Evolutionary conservation across 768 basidiomycete genomes (phyloP).

Genomic region (Chalciporus sphaerocephalus): DNA sequence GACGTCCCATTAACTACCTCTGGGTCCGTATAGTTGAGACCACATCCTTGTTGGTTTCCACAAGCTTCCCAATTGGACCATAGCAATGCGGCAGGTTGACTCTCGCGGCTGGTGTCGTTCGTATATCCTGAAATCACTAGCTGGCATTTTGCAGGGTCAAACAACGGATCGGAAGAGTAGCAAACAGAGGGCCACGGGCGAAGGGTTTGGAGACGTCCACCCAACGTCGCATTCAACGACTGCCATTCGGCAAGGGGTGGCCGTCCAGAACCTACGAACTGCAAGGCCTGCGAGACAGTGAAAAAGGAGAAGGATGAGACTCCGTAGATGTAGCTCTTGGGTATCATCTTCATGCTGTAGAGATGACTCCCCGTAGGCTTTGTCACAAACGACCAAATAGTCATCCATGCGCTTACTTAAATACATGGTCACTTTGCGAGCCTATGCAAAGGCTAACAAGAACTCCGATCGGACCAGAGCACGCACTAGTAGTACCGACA

Average conservation of each 20-base stretch:
- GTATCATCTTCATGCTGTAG: too few species aligned
- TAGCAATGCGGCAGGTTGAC: neutral
- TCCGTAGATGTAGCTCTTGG: too few species aligned
- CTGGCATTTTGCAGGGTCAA: constrained; percentile 1
- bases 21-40: constrained; percentile 1
- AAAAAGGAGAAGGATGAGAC: too few species aligned
- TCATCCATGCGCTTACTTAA: too few species aligned
- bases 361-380: too few species aligned
- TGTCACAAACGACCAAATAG: too few species aligned
- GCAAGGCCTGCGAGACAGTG: too few species aligned
- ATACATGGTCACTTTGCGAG: too few species aligned
- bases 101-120: neutral
- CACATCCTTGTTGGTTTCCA: constrained; percentile 4
- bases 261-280: neutral
- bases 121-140: constrained; percentile 1
- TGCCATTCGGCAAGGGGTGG: constrained; percentile 1
- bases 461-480: too few species aligned
- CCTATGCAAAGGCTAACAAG: too few species aligned
- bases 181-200: constrained; percentile 5
- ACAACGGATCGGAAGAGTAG: constrained; percentile 2
- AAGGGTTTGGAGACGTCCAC: neutral
- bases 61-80: constrained; percentile 9
- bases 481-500: too few species aligned
- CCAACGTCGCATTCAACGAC: neutral
- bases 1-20: neutral